Percentiles rank a stretch among this genome's conserved stretches.
Evolutionary conservation across 169 alveolate genomes (phyloP).

Genomic region (Plasmodium coatneyi): DNA sequence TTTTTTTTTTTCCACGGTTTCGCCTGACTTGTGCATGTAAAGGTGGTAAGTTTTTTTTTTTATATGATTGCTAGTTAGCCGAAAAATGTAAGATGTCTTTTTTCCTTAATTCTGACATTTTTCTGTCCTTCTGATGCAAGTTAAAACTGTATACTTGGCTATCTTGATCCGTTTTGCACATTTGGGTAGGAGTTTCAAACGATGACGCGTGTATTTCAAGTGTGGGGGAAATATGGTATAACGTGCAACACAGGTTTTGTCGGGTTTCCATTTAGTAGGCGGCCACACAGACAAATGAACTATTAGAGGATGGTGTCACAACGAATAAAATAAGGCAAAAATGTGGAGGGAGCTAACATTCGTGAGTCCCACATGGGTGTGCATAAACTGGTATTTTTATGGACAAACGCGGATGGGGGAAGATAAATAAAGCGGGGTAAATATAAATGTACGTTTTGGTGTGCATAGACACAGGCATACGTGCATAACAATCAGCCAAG

Average conservation of each 20-base stretch:
- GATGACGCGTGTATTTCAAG: neutral
- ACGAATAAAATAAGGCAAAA: neutral
- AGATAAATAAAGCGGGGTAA: neutral
- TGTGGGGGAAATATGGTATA: neutral
- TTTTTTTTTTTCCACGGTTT: constrained; percentile 4
- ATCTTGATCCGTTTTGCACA: neutral
- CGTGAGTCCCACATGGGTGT: neutral
- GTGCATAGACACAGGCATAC: neutral
- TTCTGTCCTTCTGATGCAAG: constrained; percentile 11
- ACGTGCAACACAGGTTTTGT: neutral
- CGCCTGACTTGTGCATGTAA: constrained; percentile 1
- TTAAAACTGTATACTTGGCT: neutral
- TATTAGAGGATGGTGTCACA: neutral
- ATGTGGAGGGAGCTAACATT: neutral
- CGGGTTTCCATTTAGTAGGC: neutral
- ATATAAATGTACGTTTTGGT: neutral
- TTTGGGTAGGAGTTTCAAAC: neutral
- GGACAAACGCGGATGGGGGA: neutral
- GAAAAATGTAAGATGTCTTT: neutral
- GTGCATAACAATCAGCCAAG: neutral
- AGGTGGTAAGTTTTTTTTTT: constrained; percentile 5
- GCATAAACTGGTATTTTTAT: neutral
- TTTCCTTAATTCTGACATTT: constrained; percentile 30
- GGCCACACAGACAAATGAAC: neutral
- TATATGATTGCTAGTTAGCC: constrained; percentile 1